phyloP scores from a whole-genome alignment of 2,329 filamentous ascomycete species.

The Aspergillus piperis region DNA sequence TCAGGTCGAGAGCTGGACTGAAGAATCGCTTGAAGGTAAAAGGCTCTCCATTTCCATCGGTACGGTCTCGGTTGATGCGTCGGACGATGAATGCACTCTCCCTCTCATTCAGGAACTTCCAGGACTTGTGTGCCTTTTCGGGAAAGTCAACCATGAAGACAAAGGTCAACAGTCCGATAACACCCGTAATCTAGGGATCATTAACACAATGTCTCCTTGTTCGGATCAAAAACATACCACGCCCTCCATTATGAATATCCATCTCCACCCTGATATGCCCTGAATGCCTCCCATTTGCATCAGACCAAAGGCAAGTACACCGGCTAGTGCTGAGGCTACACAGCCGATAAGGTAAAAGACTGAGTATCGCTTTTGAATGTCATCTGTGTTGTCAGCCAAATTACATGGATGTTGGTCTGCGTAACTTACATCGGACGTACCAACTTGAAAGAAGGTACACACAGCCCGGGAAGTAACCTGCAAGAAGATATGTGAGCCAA shows the following conservation, averaged over 20 bases:
- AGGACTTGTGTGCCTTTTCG: conserved; percentile 34
- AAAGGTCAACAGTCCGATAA: conserved; percentile 32
- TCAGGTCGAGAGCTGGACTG: conserved; percentile 50
- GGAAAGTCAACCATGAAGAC: conserved; percentile 44
- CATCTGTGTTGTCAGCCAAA: conserved; percentile 20
- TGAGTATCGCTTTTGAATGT: conserved; percentile 38
- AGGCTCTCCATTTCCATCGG: conserved; percentile 51
- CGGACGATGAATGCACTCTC: conserved; percentile 55
- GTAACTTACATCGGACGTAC: conserved; percentile 56
- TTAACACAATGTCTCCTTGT: not conserved
- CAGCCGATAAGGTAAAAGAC: conserved; percentile 54
- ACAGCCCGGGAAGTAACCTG: conserved; percentile 70
- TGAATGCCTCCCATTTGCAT: conserved; percentile 46
- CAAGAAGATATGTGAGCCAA: too few relatives aligned
- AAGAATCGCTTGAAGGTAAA: conserved; percentile 53
- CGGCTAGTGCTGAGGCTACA: conserved; percentile 50
- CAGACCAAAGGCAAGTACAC: conserved; percentile 49
- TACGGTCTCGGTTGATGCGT: conserved; percentile 55
- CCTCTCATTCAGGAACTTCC: conserved; percentile 35
- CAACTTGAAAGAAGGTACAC: conserved; percentile 74
- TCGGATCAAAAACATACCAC: conserved; percentile 25
- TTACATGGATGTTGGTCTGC: not conserved
- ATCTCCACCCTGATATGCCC: conserved; percentile 52
- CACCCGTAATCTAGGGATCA: conserved; percentile 26
- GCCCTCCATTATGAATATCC: conserved; percentile 60